These are phyloP conservation scores for Saccharum hybrid DNA, from an alignment of 202 grass and related monocot genomes.

Conservation along the genomic window DNA sequence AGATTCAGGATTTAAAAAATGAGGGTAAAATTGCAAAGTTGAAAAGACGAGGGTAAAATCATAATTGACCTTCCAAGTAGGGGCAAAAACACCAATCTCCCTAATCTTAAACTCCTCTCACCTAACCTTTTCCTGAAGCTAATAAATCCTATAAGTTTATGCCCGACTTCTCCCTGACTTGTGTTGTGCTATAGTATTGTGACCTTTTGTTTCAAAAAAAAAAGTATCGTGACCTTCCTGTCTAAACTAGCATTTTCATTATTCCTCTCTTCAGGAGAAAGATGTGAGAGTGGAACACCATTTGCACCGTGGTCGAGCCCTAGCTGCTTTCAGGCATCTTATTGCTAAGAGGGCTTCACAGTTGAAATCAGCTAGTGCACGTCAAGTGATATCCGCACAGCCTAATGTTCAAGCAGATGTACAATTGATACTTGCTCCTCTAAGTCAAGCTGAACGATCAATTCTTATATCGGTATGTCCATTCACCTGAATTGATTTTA, in stretches of 20 bases:
- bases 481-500: slow-evolving; percentile 42
- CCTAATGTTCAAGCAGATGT: slow-evolving; percentile 77
- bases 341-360: slow-evolving; percentile 79
- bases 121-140: slow-evolving; percentile 31
- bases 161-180: neutral
- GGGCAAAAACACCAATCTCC: neutral
- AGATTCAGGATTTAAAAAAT: neutral
- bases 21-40: no score
- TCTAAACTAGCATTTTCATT: slow-evolving; percentile 25
- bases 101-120: neutral
- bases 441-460: slow-evolving; percentile 87
- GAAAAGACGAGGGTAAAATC: neutral
- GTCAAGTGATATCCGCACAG: slow-evolving; percentile 66
- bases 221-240: slow-evolving; percentile 7
- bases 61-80: neutral
- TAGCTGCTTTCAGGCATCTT: slow-evolving; percentile 92
- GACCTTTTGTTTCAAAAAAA: neutral
- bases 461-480: slow-evolving; percentile 79
- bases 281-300: slow-evolving; percentile 87
- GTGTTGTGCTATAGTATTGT: slow-evolving; percentile 21
- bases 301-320: slow-evolving; percentile 80
- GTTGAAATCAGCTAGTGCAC: slow-evolving; percentile 75
- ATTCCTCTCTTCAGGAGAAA: slow-evolving; percentile 70
- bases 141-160: slow-evolving; percentile 9
- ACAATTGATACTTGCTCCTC: slow-evolving; percentile 76